A percentile compares a stretch with the other conserved stretches of the same genome.
These are phyloP conservation scores for Cordyceps militaris DNA, from an alignment of 2,329 filamentous ascomycete genomes.

Conservation along the genomic window DNA sequence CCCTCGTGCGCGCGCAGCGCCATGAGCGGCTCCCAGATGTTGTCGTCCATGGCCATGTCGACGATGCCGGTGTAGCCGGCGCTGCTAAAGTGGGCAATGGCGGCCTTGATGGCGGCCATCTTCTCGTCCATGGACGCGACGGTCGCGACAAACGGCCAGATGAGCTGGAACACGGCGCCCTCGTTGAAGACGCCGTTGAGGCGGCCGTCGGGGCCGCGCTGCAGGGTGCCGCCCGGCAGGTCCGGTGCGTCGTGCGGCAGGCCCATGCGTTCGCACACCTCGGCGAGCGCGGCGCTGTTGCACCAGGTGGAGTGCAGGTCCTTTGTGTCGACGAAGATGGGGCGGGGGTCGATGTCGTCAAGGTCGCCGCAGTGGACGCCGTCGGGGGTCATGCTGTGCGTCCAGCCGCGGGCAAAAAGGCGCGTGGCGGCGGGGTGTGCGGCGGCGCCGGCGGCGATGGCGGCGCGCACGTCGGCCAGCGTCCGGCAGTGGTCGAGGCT, in stretches of 20 bases:
- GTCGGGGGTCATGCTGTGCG: conserved; percentile 41
- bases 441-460: conserved; percentile 38
- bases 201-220: conserved; percentile 40
- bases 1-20: conserved; percentile 33
- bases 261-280: conserved; percentile 32
- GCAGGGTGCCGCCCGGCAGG: conserved; percentile 45
- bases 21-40: conserved; percentile 44
- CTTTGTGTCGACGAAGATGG: conserved; percentile 51
- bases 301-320: conserved; percentile 53
- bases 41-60: conserved; percentile 57
- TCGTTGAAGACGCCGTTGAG: conserved; percentile 46
- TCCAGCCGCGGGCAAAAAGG: conserved; percentile 50
- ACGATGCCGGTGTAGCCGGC: conserved; percentile 49
- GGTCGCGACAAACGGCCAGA: conserved; percentile 47
- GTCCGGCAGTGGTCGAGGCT: conserved; percentile 40
- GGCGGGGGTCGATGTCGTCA: conserved; percentile 46
- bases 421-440: conserved; percentile 40
- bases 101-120: conserved; percentile 39
- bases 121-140: conserved; percentile 42
- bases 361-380: conserved; percentile 38
- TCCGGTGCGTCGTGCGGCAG: conserved; percentile 36
- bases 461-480: conserved; percentile 41
- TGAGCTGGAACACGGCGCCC: conserved; percentile 43
- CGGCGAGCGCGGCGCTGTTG: conserved; percentile 42
- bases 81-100: conserved; percentile 42